Conservation (phyloP, 345 rosid genomes). For the Lumnitzera littorea region DNA sequence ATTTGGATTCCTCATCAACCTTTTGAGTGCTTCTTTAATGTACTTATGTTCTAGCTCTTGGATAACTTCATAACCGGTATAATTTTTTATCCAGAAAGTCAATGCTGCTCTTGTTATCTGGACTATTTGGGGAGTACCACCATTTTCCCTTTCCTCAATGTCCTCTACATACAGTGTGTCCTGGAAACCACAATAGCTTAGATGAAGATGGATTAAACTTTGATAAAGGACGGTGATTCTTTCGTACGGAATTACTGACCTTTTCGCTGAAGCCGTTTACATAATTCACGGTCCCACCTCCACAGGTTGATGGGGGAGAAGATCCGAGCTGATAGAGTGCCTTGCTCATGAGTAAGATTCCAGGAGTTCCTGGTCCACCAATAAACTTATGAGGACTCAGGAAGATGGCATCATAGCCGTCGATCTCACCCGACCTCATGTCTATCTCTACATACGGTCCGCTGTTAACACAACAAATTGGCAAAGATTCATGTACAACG, state of each 20-base stretch:
- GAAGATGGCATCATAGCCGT: slow-evolving; percentile 53
- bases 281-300: slow-evolving; percentile 55
- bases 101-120: slow-evolving; percentile 48
- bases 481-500: not conserved
- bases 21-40: slow-evolving; percentile 31
- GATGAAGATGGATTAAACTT: too few relatives aligned
- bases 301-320: slow-evolving; percentile 55
- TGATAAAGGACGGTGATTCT: too few relatives aligned
- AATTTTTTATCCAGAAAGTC: slow-evolving; percentile 57
- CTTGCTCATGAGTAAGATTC: slow-evolving; percentile 43
- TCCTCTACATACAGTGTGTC: slow-evolving; percentile 38
- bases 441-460: slow-evolving; percentile 49
- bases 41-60: slow-evolving; percentile 23
- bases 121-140: slow-evolving; percentile 55
- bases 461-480: slow-evolving; percentile 10
- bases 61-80: slow-evolving; percentile 25
- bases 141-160: slow-evolving; percentile 50
- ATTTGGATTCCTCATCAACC: slow-evolving; percentile 35
- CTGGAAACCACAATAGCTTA: slow-evolving; percentile 16
- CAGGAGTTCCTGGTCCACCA: slow-evolving; percentile 60
- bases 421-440: slow-evolving; percentile 39
- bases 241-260: slow-evolving; percentile 16
- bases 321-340: slow-evolving; percentile 32
- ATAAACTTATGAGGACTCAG: slow-evolving; percentile 56
- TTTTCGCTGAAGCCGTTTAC: slow-evolving; percentile 47